Evolutionary conservation across 495 filamentous ascomycete species (phyloP).

Genomic region (Tuber umbilicatum): DNA sequence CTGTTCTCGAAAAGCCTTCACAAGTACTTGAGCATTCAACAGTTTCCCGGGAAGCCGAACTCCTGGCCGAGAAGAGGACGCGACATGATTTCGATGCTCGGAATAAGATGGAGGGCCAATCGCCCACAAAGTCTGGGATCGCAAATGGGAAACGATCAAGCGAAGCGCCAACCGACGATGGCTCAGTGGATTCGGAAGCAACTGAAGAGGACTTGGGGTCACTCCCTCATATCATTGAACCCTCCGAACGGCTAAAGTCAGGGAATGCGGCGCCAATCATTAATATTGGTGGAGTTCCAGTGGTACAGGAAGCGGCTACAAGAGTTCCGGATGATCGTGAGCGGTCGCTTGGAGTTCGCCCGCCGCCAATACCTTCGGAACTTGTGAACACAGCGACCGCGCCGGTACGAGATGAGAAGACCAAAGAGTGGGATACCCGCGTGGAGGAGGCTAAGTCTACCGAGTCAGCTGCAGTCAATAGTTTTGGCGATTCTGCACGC

Average conservation of each 20-base stretch:
- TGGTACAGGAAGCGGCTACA: constrained; percentile 27
- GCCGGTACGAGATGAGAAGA: neutral
- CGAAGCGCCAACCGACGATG: neutral
- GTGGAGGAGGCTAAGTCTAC: neutral
- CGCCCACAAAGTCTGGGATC: neutral
- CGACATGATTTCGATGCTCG: constrained; percentile 20
- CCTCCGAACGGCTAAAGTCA: constrained; percentile 1
- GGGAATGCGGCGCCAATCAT: constrained; percentile 21
- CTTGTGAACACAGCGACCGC: neutral
- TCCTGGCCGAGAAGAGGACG: constrained; percentile 22
- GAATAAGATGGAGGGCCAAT: neutral
- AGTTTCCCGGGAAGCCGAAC: constrained; percentile 16
- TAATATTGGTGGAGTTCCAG: constrained; percentile 29
- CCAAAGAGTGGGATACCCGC: neutral
- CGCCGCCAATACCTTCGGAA: constrained; percentile 26
- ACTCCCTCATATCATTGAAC: neutral
- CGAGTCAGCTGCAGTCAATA: neutral
- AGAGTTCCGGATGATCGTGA: constrained; percentile 28
- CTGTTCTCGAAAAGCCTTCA: constrained; percentile 14
- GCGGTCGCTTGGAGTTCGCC: constrained; percentile 21
- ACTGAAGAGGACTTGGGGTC: neutral
- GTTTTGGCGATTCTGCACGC: constrained; percentile 2
- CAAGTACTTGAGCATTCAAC: neutral
- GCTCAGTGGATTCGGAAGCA: neutral
- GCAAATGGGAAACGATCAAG: neutral